Evolutionary conservation across 2,329 filamentous ascomycete species (phyloP), one percentile per base, ranked within the genome.

Genomic region (Fusarium sp.): DNA sequence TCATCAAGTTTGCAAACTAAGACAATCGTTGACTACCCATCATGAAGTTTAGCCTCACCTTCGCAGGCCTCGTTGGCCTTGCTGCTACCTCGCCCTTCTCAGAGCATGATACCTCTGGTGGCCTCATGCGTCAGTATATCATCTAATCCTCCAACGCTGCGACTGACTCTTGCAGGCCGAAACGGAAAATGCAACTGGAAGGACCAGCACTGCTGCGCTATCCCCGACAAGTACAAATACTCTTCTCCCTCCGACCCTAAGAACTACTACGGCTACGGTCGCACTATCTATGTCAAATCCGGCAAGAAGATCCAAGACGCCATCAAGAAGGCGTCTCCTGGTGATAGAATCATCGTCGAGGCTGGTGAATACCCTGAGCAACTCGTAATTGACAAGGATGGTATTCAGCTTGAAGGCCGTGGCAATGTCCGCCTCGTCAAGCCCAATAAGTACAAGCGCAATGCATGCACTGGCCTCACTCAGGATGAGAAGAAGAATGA

Each of bases 341-440:
- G 82, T 9, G 79, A 80, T 36, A 67, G 69, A 6, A 83, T 84
- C 48, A 60, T 80, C 6, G 81, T 84, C 18, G 77, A 74, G 15
- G 61, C 75, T 5, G 82, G 82, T 9, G 79, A 65, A 1, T 84
- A 84, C 44, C 14, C 48, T 0, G 82, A 84, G 66, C 81, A 83
- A 42, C 63, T 84, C 15, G 78, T 75, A 8, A 83, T 84, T 63
- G 69, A 75, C 24, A 83, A 75, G 55, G 73, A 81, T 26, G 79
- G 77, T 3, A 81, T 84, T n/a, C 54, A 77, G 17, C 78, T 83
- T 3, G 63, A 81, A 56, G 82, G 75, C 12, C 69, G 78, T 6
- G 75, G 75, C 18, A 78, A 77, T 9, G 77, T 73, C 13, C 30
- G 6, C 17, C 66, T 83, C 18, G 48, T 70, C 14, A 77, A 80